These are phyloP conservation scores for Fagopyrum esculentum DNA, from an alignment of 148 eudicot genomes.

Conservation along the genomic window DNA sequence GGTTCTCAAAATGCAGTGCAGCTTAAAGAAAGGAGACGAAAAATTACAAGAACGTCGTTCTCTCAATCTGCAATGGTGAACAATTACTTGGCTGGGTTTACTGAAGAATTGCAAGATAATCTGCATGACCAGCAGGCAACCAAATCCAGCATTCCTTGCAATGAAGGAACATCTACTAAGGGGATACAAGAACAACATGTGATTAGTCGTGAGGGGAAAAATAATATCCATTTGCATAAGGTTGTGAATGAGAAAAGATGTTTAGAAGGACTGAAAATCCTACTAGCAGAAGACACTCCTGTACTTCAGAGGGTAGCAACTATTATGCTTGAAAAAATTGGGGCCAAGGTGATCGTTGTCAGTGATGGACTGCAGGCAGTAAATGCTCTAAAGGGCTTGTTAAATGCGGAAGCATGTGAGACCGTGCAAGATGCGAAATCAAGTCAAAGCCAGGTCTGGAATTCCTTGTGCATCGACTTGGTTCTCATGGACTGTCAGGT, in stretches of 20 bases:
- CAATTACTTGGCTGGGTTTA: slow-evolving; percentile 35
- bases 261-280: slow-evolving; percentile 56
- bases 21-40: slow-evolving; percentile 20
- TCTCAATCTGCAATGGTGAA: slow-evolving; percentile 28
- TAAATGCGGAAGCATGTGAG: slow-evolving; percentile 19
- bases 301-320: slow-evolving; percentile 92
- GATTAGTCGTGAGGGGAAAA: slow-evolving; percentile 18
- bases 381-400: slow-evolving; percentile 42
- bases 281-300: slow-evolving; percentile 91
- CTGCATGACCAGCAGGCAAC: slow-evolving; percentile 10
- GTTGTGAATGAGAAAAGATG: slow-evolving; percentile 33
- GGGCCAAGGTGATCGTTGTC: slow-evolving; percentile 70
- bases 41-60: slow-evolving; percentile 17
- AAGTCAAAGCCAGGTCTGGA: slow-evolving; percentile 17
- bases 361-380: slow-evolving; percentile 91
- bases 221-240: slow-evolving; percentile 20
- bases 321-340: slow-evolving; percentile 87
- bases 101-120: slow-evolving; percentile 30
- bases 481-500: slow-evolving; percentile 98
- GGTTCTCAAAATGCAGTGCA: slow-evolving; percentile 8
- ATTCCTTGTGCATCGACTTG: slow-evolving; percentile 44
- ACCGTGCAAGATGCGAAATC: slow-evolving; percentile 19
- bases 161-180: background rate
- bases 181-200: slow-evolving; percentile 7
- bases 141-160: background rate